Evolutionary conservation across 345 rosid species (phyloP).

Genomic region (Luvunga scandens): DNA sequence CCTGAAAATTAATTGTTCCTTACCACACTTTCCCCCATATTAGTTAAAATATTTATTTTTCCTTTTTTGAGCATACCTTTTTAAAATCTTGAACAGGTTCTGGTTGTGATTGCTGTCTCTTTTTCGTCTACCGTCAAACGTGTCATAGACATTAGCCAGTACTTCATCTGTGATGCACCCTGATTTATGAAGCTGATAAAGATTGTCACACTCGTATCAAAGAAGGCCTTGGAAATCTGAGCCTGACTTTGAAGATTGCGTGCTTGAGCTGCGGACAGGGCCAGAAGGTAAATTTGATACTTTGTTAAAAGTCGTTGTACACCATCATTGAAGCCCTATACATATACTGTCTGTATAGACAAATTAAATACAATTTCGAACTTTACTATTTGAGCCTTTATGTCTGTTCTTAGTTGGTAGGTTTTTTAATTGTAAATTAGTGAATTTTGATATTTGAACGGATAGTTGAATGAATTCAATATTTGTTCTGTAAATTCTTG

Average conservation of each 20-base stretch:
- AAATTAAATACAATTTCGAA: too few species aligned
- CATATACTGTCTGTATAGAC: too few species aligned
- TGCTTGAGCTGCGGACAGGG: not conserved
- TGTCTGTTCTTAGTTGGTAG: too few species aligned
- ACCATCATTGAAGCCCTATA: too few species aligned
- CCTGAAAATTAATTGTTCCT: not conserved
- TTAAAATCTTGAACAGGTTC: not conserved
- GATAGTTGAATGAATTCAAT: too few species aligned
- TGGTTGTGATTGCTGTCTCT: not conserved
- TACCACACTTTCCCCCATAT: not conserved
- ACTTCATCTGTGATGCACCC: too few species aligned
- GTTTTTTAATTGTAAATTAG: too few species aligned
- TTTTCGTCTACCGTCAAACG: not conserved
- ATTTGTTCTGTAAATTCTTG: too few species aligned
- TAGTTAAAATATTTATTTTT: not conserved
- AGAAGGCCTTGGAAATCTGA: not conserved
- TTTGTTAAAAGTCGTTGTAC: not conserved
- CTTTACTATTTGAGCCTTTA: too few species aligned
- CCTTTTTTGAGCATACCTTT: not conserved
- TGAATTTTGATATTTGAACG: too few species aligned
- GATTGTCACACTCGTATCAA: too few species aligned
- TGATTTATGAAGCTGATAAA: too few species aligned
- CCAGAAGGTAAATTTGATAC: not conserved
- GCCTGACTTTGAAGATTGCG: not conserved
- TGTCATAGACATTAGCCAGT: not conserved